Evolutionary conservation across 768 basidiomycete species (phyloP).

Genomic region (Macrocybe gigantea): DNA sequence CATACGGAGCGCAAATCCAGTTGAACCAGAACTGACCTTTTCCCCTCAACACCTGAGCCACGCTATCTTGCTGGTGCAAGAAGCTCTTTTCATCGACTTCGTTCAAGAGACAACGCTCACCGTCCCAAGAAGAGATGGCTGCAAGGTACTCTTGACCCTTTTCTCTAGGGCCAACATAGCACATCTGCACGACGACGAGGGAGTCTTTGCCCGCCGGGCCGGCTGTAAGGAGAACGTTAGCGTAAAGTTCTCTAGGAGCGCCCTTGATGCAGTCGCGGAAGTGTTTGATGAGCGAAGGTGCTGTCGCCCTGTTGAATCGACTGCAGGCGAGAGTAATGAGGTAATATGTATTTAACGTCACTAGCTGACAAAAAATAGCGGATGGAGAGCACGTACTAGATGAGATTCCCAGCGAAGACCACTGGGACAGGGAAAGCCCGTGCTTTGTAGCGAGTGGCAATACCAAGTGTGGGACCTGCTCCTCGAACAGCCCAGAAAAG

Average conservation of each 20-base stretch:
- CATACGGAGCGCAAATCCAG: not conserved
- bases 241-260: conserved; percentile 82
- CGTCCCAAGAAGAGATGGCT: conserved; percentile 84
- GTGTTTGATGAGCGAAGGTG: conserved; percentile 84
- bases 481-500: conserved; percentile 87
- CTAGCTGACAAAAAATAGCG: conserved; percentile 1
- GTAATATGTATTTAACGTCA: conserved; percentile 3
- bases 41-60: conserved; percentile 84
- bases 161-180: conserved; percentile 74
- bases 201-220: conserved; percentile 82
- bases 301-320: conserved; percentile 82
- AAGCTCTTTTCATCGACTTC: conserved; percentile 91
- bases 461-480: conserved; percentile 76
- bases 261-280: conserved; percentile 91
- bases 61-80: conserved; percentile 84
- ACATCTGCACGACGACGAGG: conserved; percentile 88
- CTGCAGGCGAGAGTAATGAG: conserved; percentile 42
- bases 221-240: conserved; percentile 86
- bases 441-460: conserved; percentile 86
- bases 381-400: conserved; percentile 58
- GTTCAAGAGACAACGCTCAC: conserved; percentile 79
- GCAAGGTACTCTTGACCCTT: conserved; percentile 74
- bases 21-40: conserved; percentile 45
- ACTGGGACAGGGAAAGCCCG: conserved; percentile 86
- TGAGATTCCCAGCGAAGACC: conserved; percentile 88